A percentile compares a stretch with the other conserved stretches of the same genome.
Conservation (phyloP, 1,284 basidiomycete species). For the Malassezia japonica region DNA sequence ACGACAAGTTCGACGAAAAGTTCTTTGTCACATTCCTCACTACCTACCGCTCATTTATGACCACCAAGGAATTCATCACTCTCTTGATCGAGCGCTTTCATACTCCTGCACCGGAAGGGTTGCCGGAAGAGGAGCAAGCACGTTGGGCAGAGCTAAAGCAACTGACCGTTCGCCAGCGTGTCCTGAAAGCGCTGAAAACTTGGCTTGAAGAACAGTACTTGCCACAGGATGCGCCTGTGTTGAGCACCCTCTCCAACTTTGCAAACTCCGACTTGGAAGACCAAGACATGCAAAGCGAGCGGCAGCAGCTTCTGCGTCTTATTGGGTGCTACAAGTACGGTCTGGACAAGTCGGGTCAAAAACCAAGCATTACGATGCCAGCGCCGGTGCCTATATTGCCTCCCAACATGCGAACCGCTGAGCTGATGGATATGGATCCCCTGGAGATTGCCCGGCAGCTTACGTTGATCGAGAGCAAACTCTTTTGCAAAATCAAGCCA, state of each 20-base stretch:
- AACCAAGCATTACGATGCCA: no score
- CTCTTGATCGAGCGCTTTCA: slow-evolving; percentile 75
- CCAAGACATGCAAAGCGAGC: no score
- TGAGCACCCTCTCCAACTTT: no score
- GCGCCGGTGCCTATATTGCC: slow-evolving; percentile 62
- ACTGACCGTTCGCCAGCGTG: slow-evolving; percentile 62
- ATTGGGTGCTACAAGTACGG: neutral
- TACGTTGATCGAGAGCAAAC: slow-evolving; percentile 77
- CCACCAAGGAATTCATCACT: slow-evolving; percentile 71
- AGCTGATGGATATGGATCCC: slow-evolving; percentile 77
- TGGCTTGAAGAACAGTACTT: slow-evolving; percentile 51
- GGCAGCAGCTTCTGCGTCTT: neutral
- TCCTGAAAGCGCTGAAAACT: slow-evolving; percentile 50
- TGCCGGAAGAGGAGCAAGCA: slow-evolving; percentile 60
- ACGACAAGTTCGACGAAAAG: slow-evolving; percentile 58
- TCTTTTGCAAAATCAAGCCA: slow-evolving; percentile 79
- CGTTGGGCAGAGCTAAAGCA: slow-evolving; percentile 85
- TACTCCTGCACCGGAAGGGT: slow-evolving; percentile 63
- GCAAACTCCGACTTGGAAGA: no score
- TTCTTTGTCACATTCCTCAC: slow-evolving; percentile 89
- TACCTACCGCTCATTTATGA: slow-evolving; percentile 93
- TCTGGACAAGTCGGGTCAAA: neutral
- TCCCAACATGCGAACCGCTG: slow-evolving; percentile 55
- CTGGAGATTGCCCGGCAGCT: slow-evolving; percentile 86
- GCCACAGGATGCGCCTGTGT: no score